These are phyloP conservation scores for Boletellus sp. DNA, from an alignment of 1,284 basidiomycete genomes.

Conservation along the genomic window DNA sequence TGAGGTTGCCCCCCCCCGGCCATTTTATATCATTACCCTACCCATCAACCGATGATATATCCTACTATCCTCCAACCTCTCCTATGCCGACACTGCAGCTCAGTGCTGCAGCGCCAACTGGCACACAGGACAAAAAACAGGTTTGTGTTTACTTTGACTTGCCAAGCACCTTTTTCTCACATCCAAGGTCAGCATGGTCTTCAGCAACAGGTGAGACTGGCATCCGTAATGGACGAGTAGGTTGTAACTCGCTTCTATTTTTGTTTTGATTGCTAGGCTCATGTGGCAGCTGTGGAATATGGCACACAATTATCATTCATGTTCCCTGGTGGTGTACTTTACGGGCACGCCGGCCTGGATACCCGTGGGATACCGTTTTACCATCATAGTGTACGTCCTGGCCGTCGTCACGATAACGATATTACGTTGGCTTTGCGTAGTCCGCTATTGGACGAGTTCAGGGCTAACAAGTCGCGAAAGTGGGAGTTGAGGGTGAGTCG, in stretches of 20 bases:
- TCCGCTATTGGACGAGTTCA: constrained; percentile 79
- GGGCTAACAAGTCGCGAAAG: constrained; percentile 71
- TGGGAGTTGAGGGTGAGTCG: constrained; percentile 75
- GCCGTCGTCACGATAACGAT: constrained; percentile 41
- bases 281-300: constrained; percentile 45
- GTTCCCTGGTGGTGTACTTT: constrained; percentile 43
- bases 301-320: constrained; percentile 46
- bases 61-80: constrained; percentile 47
- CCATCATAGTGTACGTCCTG: constrained; percentile 39
- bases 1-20: too few relatives aligned
- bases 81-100: constrained; percentile 51
- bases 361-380: constrained; percentile 37
- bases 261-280: constrained; percentile 38
- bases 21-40: constrained; percentile 60
- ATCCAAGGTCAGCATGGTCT: constrained; percentile 41
- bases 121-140: constrained; percentile 59
- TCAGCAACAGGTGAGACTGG: constrained; percentile 44
- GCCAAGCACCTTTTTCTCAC: constrained; percentile 11
- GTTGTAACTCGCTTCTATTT: constrained; percentile 37
- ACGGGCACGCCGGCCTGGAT: constrained; percentile 33
- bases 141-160: constrained; percentile 34
- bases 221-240: constrained; percentile 38
- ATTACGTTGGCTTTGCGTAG: constrained; percentile 50
- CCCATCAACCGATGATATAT: constrained; percentile 58
- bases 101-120: constrained; percentile 39